phyloP scores from a whole-genome alignment of 305 asterid species.

The Nicotiana rustica region DNA sequence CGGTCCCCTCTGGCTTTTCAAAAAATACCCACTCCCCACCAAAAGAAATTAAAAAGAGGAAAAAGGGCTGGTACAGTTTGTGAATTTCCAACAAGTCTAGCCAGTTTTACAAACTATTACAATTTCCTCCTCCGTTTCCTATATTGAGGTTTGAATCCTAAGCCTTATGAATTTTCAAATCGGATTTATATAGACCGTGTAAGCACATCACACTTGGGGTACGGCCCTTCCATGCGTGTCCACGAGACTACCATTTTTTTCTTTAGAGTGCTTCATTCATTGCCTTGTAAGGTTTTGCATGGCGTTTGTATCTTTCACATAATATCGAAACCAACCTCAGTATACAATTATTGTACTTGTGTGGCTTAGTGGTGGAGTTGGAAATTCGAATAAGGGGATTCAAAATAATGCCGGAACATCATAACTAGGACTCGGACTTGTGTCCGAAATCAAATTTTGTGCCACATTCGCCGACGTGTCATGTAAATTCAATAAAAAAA shows the following conservation, averaged over 20 bases:
- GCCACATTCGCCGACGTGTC: neutral
- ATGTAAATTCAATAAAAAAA: neutral
- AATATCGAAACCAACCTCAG: neutral
- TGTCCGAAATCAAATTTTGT: neutral
- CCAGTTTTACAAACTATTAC: neutral
- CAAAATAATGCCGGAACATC: neutral
- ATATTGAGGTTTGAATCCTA: neutral
- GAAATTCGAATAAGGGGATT: neutral
- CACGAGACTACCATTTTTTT: too few relatives aligned
- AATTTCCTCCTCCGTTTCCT: neutral
- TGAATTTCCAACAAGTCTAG: neutral
- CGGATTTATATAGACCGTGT: too few relatives aligned
- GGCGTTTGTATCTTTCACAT: too few relatives aligned
- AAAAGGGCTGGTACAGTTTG: neutral
- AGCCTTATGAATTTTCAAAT: neutral
- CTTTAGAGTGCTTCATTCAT: neutral
- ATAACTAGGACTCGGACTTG: neutral
- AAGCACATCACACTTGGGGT: too few relatives aligned
- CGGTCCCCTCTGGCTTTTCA: conserved; percentile 41
- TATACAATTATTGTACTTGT: neutral
- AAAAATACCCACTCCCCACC: neutral
- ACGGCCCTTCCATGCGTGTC: too few relatives aligned
- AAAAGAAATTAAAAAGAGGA: neutral
- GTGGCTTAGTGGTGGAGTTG: neutral
- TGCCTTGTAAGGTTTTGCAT: neutral